Base-by-base conservation (phyloP, 192 early-diverging fungal species). In the Podila minutissima region DNA sequence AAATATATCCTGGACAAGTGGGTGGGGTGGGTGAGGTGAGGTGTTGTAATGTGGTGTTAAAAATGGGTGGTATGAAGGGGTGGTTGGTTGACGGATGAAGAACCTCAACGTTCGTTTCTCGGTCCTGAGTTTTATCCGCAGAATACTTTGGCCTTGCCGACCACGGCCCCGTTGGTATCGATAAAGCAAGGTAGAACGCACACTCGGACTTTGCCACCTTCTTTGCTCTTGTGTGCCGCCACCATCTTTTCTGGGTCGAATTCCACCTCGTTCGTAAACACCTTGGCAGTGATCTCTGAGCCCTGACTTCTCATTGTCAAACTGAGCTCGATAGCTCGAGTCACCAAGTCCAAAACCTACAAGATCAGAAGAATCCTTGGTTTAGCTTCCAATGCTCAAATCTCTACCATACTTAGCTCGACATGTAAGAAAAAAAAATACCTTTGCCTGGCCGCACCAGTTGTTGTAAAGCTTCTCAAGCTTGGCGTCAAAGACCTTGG, bases 251-350 rank as follows among this genome's bases (percentile, higher is more conserved):
- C 67, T 29, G 71, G 33, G 50, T 81, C 77, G 57, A 81, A 81
- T 37, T 73, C 77, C 0, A 62, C 59, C 24, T 69, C 77, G 32
- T 28, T 58, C n/a, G 66, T 61, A 19, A 81, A 59, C 38, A 50
- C 41, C 22, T 69, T 37, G 8, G 77, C 77, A 32, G 31, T 2
- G 51, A 81, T 73, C 58, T 81, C 77, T 5, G 77, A 65, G 8
- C 75, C 72, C 74, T 86, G 84, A 49, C 84, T 77, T 38, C 78
- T 60, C 84, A 86, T 86, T 15, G 84, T 75, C 51, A 86, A 51
- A 62, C 74, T 86, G 22, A 86, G 53, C 31, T 81, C 76, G n/a
- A 79, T 70, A 3, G 84, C 75, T 24, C 78, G 74, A 22, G 72
- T 81, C 29, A 86, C 82, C 66, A 86, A 48, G 49, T 74, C 72